phyloP scores from a whole-genome alignment of 169 alveolate species.

The Babesia bovis region DNA sequence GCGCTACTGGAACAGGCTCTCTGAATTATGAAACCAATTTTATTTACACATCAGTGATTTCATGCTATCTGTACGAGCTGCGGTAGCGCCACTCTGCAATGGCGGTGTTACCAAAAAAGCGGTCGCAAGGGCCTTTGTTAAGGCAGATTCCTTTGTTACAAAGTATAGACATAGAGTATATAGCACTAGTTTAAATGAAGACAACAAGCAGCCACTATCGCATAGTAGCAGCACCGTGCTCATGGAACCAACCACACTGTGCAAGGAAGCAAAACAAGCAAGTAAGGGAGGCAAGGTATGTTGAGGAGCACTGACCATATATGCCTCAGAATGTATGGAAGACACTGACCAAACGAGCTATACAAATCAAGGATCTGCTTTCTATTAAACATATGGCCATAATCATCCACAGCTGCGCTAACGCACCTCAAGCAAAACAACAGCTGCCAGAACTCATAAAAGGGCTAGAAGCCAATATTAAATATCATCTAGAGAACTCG shows the following conservation, averaged over 20 bases:
- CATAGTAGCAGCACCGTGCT: constrained; percentile 1
- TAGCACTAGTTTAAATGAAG: background rate
- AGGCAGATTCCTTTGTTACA: too few species aligned
- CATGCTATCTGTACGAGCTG: constrained; percentile 13
- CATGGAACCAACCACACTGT: constrained; percentile 32
- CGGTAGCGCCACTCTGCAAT: constrained; percentile 1
- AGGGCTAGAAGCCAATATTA: constrained; percentile 10
- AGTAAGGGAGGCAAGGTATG: background rate
- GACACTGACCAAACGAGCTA: constrained; percentile 27
- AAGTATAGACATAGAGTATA: too few species aligned
- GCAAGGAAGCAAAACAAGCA: constrained; percentile 14
- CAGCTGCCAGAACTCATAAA: constrained; percentile 21
- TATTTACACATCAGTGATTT: background rate
- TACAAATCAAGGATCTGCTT: constrained; percentile 36
- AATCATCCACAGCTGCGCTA: constrained; percentile 42
- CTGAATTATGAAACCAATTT: constrained; percentile 4
- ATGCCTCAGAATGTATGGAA: constrained; percentile 35
- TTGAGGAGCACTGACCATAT: background rate
- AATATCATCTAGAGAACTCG: background rate
- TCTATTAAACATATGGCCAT: constrained; percentile 52
- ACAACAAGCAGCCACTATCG: background rate
- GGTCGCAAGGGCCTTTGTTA: constrained; percentile 1
- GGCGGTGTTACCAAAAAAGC: background rate
- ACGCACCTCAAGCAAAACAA: constrained; percentile 10
- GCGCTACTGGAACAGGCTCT: constrained; percentile 70